These are phyloP conservation scores for Raphidocelis subcapitata DNA, from an alignment of 139 green algal genomes.

Conservation along the genomic window DNA sequence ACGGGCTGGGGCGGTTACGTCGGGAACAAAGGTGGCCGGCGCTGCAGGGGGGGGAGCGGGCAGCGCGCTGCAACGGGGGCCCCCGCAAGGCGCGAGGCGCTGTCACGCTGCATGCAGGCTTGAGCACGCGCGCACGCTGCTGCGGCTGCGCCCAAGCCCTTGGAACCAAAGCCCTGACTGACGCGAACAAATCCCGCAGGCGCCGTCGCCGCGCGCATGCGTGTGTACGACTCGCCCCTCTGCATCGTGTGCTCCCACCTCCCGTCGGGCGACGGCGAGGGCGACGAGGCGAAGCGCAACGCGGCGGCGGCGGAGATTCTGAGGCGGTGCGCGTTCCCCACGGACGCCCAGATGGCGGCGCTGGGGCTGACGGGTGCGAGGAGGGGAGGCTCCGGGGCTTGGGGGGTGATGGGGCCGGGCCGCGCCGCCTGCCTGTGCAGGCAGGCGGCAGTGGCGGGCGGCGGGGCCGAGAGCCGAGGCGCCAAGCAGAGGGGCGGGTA, in stretches of 20 bases:
- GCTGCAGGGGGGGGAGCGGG: background rate
- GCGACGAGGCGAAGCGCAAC: constrained; percentile 70
- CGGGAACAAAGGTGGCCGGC: constrained; percentile 75
- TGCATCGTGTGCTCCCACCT: constrained; percentile 70
- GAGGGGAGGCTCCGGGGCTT: too few relatives aligned
- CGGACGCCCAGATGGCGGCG: background rate
- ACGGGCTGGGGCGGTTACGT: constrained; percentile 62
- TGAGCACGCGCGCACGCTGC: too few relatives aligned
- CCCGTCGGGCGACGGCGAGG: constrained; percentile 57
- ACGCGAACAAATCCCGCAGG: too few relatives aligned
- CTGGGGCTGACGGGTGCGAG: background rate
- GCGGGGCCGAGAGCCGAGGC: too few relatives aligned
- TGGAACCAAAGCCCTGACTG: too few relatives aligned
- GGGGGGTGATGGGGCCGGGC: too few relatives aligned
- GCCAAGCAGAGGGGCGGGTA: too few relatives aligned
- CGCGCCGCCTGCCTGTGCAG: too few relatives aligned
- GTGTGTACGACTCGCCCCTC: constrained; percentile 64
- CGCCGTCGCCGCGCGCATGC: constrained; percentile 66
- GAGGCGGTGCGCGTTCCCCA: constrained; percentile 48
- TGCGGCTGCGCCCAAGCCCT: too few relatives aligned
- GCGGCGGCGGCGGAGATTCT: constrained; percentile 70
- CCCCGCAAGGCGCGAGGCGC: too few relatives aligned
- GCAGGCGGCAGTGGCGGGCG: too few relatives aligned
- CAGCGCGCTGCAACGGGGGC: background rate
- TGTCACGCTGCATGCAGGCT: too few relatives aligned